phyloP scores from a whole-genome alignment of 345 rosid species.

The Pugionium cornutum region DNA sequence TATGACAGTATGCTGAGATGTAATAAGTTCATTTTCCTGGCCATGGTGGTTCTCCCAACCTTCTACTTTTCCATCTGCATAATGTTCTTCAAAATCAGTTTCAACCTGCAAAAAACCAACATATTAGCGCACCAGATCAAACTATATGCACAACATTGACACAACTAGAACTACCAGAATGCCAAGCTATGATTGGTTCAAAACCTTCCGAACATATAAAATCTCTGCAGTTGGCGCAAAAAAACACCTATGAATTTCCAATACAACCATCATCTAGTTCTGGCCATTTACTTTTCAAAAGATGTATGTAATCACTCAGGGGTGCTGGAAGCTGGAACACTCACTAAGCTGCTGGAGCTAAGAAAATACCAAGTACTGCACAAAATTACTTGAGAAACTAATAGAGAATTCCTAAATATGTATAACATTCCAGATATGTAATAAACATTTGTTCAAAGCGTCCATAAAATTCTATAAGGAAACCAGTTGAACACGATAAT shows the following conservation, averaged over 20 bases:
- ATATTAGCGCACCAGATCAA: constrained; percentile 15
- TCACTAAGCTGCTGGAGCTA: constrained; percentile 6
- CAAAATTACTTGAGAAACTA: not conserved
- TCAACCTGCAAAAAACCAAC: constrained; percentile 52
- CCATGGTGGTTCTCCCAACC: constrained; percentile 63
- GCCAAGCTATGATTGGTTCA: constrained; percentile 6
- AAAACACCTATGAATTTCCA: not conserved
- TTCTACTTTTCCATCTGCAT: constrained; percentile 52
- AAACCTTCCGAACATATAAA: not conserved
- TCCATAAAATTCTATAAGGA: constrained; percentile 1
- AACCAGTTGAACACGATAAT: not conserved
- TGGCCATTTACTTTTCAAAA: not conserved
- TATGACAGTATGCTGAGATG: constrained; percentile 49
- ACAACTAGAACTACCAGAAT: constrained; percentile 20
- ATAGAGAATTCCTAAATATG: not conserved
- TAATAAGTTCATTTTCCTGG: constrained; percentile 59
- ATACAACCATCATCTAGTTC: too few relatives aligned
- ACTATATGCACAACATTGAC: constrained; percentile 7
- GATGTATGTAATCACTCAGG: not conserved
- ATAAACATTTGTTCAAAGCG: constrained; percentile 12
- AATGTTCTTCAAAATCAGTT: constrained; percentile 78
- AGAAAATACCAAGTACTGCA: not conserved
- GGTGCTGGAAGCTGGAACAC: not conserved
- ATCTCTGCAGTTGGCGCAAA: constrained; percentile 1
- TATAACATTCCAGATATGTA: not conserved